Conservation (phyloP, 805 yeast genomes). For the Monosporozyma aerobia region DNA sequence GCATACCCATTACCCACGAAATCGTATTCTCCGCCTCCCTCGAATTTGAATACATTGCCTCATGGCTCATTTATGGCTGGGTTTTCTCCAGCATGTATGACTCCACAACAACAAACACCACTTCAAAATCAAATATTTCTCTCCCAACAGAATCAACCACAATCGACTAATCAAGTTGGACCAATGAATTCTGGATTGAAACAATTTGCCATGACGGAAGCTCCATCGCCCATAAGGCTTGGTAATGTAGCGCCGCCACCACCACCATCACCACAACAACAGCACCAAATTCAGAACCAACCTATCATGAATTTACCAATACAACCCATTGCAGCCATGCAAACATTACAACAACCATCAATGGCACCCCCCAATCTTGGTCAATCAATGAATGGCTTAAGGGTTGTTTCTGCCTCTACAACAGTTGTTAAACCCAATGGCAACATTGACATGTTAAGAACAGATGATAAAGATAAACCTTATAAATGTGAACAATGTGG, state of each 20-base stretch:
- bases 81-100: background rate
- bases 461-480: constrained; percentile 29
- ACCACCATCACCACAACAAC: background rate
- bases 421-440: background rate
- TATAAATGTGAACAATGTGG: constrained; percentile 32
- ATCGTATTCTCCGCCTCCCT: background rate
- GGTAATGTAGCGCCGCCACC: background rate
- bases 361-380: background rate
- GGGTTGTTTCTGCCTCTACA: constrained; percentile 2
- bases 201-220: background rate
- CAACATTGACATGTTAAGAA: background rate
- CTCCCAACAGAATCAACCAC: background rate
- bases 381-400: background rate
- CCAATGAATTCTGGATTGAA: background rate
- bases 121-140: background rate
- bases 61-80: background rate
- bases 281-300: background rate
- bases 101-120: background rate
- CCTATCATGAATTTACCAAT: background rate
- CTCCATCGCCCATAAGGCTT: background rate
- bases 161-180: too few species aligned
- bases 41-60: background rate
- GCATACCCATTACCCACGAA: background rate
- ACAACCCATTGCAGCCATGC: background rate
- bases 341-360: background rate